Conservation (phyloP, 164 flowering plant species). For the Magnolia changhungtana region DNA sequence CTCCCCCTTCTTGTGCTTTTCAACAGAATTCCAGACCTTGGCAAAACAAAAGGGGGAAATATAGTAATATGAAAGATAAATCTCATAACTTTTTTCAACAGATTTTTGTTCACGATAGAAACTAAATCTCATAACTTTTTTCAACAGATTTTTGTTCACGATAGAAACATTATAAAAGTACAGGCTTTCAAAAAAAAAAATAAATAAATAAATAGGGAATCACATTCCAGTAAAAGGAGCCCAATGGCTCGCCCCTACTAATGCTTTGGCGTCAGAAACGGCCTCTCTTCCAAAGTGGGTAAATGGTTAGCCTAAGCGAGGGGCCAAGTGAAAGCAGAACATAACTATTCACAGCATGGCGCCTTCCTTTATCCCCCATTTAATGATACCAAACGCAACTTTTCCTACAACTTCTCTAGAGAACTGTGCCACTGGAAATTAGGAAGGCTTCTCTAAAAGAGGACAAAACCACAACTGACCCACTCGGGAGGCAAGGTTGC, state of each 20-base stretch:
- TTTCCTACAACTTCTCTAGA: no score
- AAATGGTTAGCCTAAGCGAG: no score
- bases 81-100: no score
- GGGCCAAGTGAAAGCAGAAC: no score
- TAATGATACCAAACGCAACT: no score
- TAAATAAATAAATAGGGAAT: background rate
- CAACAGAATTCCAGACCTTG: constrained; percentile 93
- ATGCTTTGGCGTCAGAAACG: background rate
- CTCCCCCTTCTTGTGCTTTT: constrained; percentile 94
- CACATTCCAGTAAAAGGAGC: background rate
- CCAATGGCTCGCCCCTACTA: background rate
- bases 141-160: background rate
- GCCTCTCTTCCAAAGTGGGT: no score
- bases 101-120: background rate
- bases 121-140: background rate
- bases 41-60: background rate
- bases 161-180: background rate
- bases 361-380: no score
- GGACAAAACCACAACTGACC: no score
- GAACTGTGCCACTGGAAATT: no score
- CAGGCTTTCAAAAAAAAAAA: background rate
- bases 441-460: no score
- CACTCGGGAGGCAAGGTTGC: no score
- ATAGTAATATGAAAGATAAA: background rate
- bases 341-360: no score